Conservation (phyloP, 768 basidiomycete genomes). For the Fomitopsis serialis region DNA sequence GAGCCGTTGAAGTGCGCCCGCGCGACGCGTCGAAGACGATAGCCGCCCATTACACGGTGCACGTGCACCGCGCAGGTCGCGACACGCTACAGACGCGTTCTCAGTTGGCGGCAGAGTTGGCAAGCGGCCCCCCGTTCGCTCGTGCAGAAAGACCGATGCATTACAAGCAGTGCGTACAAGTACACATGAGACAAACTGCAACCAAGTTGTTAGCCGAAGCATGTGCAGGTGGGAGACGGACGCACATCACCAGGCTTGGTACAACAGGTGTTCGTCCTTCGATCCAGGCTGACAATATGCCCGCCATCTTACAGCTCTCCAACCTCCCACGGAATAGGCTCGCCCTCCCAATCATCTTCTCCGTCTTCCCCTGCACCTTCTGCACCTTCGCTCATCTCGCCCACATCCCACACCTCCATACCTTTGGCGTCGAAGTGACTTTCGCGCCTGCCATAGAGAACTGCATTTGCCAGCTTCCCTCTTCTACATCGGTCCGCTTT, state of each 20-base stretch:
- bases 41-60: slow-evolving; percentile 20
- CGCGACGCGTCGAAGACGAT: neutral
- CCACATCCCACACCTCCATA: slow-evolving; percentile 73
- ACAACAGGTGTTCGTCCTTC: neutral
- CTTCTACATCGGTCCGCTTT: slow-evolving; percentile 26
- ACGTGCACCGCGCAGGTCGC: slow-evolving; percentile 19
- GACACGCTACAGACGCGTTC: slow-evolving; percentile 12
- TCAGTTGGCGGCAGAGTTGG: neutral
- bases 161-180: neutral
- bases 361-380: slow-evolving; percentile 29
- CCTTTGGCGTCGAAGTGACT: slow-evolving; percentile 61
- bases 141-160: neutral
- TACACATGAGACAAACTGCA: too few relatives aligned
- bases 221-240: neutral
- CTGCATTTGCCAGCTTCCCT: slow-evolving; percentile 48
- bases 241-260: slow-evolving; percentile 1
- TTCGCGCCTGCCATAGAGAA: slow-evolving; percentile 54
- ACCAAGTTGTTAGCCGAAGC: too few relatives aligned
- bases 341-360: slow-evolving; percentile 63
- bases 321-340: slow-evolving; percentile 77
- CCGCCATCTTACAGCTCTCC: slow-evolving; percentile 51
- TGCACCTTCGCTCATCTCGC: slow-evolving; percentile 45
- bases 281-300: neutral
- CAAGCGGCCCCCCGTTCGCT: neutral
- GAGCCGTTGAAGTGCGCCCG: slow-evolving; percentile 5